Conservation (phyloP, 352 stramenopile genomes). For the Halophytophthora polymorphica region DNA sequence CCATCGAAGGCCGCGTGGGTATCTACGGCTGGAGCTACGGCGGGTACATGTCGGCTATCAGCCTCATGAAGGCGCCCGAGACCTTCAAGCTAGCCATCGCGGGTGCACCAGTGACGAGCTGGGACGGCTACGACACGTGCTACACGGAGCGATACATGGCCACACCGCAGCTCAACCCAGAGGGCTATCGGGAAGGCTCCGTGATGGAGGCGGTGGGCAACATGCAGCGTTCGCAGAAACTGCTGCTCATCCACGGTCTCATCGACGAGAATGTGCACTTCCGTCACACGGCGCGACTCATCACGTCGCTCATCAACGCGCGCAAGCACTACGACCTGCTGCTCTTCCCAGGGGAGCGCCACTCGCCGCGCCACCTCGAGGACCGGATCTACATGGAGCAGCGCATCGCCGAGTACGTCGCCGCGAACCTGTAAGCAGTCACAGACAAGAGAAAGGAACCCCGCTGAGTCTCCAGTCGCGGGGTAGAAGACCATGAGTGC, state of each 20-base stretch:
- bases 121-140: slow-evolving; percentile 98
- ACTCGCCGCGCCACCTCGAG: slow-evolving; percentile 91
- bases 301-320: slow-evolving; percentile 93
- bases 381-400: slow-evolving; percentile 96
- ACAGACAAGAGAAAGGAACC: slow-evolving; percentile 13
- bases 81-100: slow-evolving; percentile 95
- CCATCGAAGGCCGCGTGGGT: slow-evolving; percentile 83
- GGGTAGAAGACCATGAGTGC: too few relatives aligned
- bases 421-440: slow-evolving; percentile 73
- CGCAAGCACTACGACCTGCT: slow-evolving; percentile 96
- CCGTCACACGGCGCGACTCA: slow-evolving; percentile 95
- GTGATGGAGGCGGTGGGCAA: slow-evolving; percentile 93
- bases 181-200: slow-evolving; percentile 87
- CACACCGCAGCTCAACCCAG: slow-evolving; percentile 89
- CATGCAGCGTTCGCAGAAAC: slow-evolving; percentile 85
- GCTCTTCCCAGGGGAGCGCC: slow-evolving; percentile 95
- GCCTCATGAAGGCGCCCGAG: slow-evolving; percentile 93
- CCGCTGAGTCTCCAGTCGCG: too few relatives aligned
- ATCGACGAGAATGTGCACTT: slow-evolving; percentile 99
- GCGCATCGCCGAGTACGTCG: slow-evolving; percentile 88
- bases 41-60: slow-evolving; percentile 97
- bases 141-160: slow-evolving; percentile 99
- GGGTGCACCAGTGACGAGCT: slow-evolving; percentile 95
- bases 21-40: slow-evolving; percentile 99
- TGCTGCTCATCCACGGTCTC: slow-evolving; percentile 95